Base-by-base conservation (phyloP, 2,329 filamentous ascomycete genomes). In the Onygena corvina region DNA sequence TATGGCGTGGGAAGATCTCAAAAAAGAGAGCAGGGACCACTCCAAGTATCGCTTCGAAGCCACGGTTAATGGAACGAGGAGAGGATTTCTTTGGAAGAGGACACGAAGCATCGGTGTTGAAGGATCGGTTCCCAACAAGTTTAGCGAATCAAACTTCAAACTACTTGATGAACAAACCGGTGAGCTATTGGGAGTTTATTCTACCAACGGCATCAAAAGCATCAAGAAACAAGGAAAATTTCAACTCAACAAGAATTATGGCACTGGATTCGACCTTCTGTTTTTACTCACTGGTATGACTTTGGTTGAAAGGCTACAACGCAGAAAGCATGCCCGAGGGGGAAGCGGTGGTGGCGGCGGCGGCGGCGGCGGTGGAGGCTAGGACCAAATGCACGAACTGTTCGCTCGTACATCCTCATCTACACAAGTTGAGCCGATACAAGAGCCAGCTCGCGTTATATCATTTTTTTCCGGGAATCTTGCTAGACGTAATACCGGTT, bases 181-280 rank as follows among this genome's bases (percentile, higher is more conserved):
- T 6, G 55, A 58, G 25, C 47, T 65, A 1, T 38, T 65, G 2
- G 65, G 63, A 0, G 57, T 63, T 1, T 66, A 65, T 44, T 60
- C 59, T 9, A 59, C 56, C 47, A 61, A 56, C 46, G 38, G 45
- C 33, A 31, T 60, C 14, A 57, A 58, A 48, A 61, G 60, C 35
- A 56, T 57, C 9, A 60, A 54, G 40, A 62, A 61, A 36, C 56
- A 56, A n/a, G 64, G 62, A 4, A 60, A 61, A 30, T 54, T 68
- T 18, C 57, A 62, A 30, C 53, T 67, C 12, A 53, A 57, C 40
- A 56, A 46, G 8, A 38, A 54, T 3, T 59, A 63, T 21, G 62
- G 60, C 0, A 51, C 53, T 3, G 52, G 56, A 2, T 65, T 67
- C 36, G 56, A 62, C 11, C 33, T 61, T 2, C 58, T 65, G 57